phyloP scores from a whole-genome alignment of 495 filamentous ascomycete species.

The Lentithecium fluviatile region DNA sequence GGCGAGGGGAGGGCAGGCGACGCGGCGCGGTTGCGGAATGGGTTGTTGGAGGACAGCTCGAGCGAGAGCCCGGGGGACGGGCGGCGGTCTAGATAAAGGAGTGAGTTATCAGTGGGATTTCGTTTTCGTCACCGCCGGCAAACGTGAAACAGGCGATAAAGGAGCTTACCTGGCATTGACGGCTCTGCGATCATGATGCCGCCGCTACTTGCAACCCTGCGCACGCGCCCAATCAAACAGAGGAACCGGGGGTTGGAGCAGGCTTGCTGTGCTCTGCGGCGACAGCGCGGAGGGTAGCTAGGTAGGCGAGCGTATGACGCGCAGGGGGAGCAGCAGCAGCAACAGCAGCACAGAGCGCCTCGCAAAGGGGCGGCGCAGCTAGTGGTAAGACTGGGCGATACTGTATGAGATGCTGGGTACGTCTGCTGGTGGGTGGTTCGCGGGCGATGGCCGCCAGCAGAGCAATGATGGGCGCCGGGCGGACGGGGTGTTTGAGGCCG shows the following conservation, averaged over 20 bases:
- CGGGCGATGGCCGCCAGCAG: not conserved
- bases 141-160: conserved; percentile 35
- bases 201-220: conserved; percentile 24
- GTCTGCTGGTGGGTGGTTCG: too few species aligned
- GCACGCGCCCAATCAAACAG: conserved; percentile 25
- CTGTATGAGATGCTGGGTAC: too few species aligned
- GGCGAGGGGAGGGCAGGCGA: conserved; percentile 56
- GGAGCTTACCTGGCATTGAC: conserved; percentile 37
- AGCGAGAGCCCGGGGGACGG: conserved; percentile 37
- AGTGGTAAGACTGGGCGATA: conserved; percentile 21
- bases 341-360: not conserved
- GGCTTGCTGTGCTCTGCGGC: conserved; percentile 2
- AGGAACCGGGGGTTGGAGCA: conserved; percentile 9
- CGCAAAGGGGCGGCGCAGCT: conserved; percentile 12
- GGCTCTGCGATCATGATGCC: conserved; percentile 35
- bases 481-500: too few species aligned
- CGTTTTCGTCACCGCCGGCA: conserved; percentile 30
- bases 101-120: conserved; percentile 20
- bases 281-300: conserved; percentile 17
- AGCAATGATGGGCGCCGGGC: conserved; percentile 5
- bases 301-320: conserved; percentile 19
- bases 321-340: too few species aligned
- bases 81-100: conserved; percentile 35
- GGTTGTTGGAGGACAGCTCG: conserved; percentile 78
- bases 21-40: conserved; percentile 84